Base-by-base conservation (phyloP, 352 stramenopile species). In the Thraustochytrium sp. region DNA sequence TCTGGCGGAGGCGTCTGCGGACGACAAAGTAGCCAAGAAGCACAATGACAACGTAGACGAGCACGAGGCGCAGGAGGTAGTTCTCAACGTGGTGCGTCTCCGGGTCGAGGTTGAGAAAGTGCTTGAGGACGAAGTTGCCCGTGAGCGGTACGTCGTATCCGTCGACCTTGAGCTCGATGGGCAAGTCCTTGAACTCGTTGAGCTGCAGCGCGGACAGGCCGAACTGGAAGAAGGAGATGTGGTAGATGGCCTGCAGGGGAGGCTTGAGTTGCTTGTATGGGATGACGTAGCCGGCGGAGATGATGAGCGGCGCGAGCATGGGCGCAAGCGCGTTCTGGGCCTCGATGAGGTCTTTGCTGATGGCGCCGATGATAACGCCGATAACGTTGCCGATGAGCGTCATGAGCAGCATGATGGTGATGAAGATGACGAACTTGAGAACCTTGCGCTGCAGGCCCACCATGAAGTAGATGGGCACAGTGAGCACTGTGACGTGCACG, bases 61-160 rank as follows among this genome's bases (percentile, higher is more conserved):
- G 44, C 16, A 80, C 8, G 4, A 80, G 34, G 37, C 48, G 48
- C 48, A 80, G 38, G 13, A 80, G 3, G 40, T 80, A 80, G 48
- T 80, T 26, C 5, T 16, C 29, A 26, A 80, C 68, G 40, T 54
- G 37, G 38, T 80, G 48, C 1, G 42, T 61, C 11, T 23, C 53
- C 8, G 68, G 68, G 68, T 80, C 68, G 48, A 80, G 68, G 23
- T 51, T 64, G 37, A 80, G 31, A 46, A 80, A 80, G n/a, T 80
- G 26, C 31, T 72, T 46, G 18, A 80, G 51, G 31, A 80, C 46
- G 26, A 80, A 63, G 31, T 80, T 51, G 48, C 68, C 68, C 23
- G 42, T 48, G 31, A 80, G 31, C n/a, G 68, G 48, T 8, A 80
- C 38, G 13, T 80, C 68, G 40, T 55, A 55, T 0, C 34, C 46